phyloP scores from a whole-genome alignment of 805 yeast genomes.

The Metschnikowia orientalis region DNA sequence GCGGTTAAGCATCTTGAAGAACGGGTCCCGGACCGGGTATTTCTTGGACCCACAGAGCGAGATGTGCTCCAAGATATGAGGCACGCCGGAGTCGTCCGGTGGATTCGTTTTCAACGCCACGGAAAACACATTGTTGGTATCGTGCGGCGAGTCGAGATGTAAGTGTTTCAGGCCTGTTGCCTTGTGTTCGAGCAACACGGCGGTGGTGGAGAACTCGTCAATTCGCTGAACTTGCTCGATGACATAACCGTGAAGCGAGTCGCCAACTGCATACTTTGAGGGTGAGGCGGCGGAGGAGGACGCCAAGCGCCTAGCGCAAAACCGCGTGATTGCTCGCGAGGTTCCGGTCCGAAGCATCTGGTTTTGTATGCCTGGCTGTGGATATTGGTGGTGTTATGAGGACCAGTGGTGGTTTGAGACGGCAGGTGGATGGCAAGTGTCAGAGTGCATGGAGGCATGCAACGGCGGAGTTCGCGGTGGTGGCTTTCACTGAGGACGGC shows the following conservation, averaged over 20 bases:
- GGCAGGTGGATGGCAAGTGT: no score
- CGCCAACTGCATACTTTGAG: slow-evolving; percentile 67
- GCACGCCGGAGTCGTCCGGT: slow-evolving; percentile 91
- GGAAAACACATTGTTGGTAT: slow-evolving; percentile 81
- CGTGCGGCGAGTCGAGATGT: slow-evolving; percentile 77
- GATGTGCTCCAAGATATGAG: slow-evolving; percentile 94
- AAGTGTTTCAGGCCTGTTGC: slow-evolving; percentile 75
- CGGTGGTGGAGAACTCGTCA: slow-evolving; percentile 78
- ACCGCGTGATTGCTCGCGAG: no score
- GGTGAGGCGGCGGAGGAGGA: no score
- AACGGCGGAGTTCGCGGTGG: no score
- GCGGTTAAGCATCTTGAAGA: slow-evolving; percentile 92
- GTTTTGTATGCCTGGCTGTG: no score
- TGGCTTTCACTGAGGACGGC: no score
- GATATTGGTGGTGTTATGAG: no score
- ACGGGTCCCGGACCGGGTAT: slow-evolving; percentile 94
- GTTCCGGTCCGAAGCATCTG: no score
- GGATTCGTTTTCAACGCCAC: slow-evolving; percentile 92
- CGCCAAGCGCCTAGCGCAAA: no score
- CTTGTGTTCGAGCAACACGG: slow-evolving; percentile 65
- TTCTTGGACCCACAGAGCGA: slow-evolving; percentile 90
- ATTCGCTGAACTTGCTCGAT: slow-evolving; percentile 61
- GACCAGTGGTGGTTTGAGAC: no score
- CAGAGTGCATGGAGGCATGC: no score
- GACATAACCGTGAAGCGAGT: slow-evolving; percentile 59